Evolutionary conservation across 441 rosid species (phyloP).

Genomic region (Populus hybrid): DNA sequence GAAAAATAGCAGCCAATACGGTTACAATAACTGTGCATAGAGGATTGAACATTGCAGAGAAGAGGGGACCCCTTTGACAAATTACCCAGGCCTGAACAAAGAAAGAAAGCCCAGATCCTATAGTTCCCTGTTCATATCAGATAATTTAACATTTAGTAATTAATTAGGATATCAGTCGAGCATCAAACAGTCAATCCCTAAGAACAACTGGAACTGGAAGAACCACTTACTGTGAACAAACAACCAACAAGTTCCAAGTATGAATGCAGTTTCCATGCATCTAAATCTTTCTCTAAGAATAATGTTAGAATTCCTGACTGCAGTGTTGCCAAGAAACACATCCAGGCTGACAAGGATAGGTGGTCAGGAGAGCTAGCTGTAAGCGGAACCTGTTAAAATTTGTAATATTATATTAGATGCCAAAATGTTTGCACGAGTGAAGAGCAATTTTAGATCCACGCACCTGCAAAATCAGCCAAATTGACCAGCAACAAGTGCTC

Average conservation of each 20-base stretch:
- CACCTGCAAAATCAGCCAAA: slow-evolving; percentile 58
- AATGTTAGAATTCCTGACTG: slow-evolving; percentile 42
- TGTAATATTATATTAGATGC: background rate
- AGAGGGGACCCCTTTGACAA: slow-evolving; percentile 56
- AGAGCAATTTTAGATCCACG: background rate
- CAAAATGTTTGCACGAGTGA: too few relatives aligned
- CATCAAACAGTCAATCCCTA: background rate
- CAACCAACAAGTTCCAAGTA: slow-evolving; percentile 35
- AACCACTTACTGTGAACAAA: slow-evolving; percentile 39
- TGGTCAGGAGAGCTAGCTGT: slow-evolving; percentile 45
- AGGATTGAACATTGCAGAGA: slow-evolving; percentile 62
- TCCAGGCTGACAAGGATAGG: slow-evolving; percentile 58
- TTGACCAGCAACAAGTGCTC: slow-evolving; percentile 57
- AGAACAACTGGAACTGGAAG: background rate
- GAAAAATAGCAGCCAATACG: slow-evolving; percentile 45
- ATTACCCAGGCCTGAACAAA: slow-evolving; percentile 63
- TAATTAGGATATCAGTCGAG: background rate
- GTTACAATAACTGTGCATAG: slow-evolving; percentile 53
- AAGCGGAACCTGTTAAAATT: slow-evolving; percentile 44
- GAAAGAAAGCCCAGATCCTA: slow-evolving; percentile 54
- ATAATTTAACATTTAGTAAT: background rate
- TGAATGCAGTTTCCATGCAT: slow-evolving; percentile 51
- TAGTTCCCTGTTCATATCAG: slow-evolving; percentile 47
- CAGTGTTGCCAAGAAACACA: slow-evolving; percentile 49
- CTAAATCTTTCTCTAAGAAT: slow-evolving; percentile 32